Conservation (phyloP, 1,284 basidiomycete species). For the Coniferiporia weirii region DNA sequence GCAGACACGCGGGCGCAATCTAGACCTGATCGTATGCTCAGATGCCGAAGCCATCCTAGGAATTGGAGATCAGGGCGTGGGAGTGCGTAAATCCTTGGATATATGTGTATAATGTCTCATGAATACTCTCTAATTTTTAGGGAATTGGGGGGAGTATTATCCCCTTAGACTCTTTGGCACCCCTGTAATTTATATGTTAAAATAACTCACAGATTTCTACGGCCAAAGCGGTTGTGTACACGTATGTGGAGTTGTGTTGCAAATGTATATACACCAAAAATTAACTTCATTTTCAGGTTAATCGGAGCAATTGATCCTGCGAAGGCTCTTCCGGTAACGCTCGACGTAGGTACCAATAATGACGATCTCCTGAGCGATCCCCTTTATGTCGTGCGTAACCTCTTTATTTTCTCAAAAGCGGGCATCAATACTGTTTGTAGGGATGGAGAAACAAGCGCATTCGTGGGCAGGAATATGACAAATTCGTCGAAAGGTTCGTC, state of each 20-base stretch:
- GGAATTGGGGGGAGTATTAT: conserved; percentile 40
- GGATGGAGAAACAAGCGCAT: conserved; percentile 63
- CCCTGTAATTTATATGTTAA: conserved; percentile 1
- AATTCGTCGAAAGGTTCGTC: conserved; percentile 60
- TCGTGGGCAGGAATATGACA: conserved; percentile 61
- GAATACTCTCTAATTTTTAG: conserved; percentile 24
- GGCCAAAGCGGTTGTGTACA: conserved; percentile 85
- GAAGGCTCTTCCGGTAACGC: conserved; percentile 56
- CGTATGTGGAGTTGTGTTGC: conserved; percentile 35
- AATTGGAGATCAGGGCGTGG: conserved; percentile 72
- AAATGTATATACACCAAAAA: no score
- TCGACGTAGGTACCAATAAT: conserved; percentile 81
- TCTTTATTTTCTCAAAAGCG: background rate
- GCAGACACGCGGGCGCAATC: conserved; percentile 52
- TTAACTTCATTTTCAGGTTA: conserved; percentile 37
- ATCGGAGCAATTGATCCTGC: conserved; percentile 79
- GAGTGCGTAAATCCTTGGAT: conserved; percentile 34
- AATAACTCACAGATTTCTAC: conserved; percentile 59
- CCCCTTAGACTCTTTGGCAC: background rate
- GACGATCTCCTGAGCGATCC: conserved; percentile 54
- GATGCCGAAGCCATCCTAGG: conserved; percentile 83
- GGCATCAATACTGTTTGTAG: conserved; percentile 28
- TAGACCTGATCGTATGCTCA: conserved; percentile 75
- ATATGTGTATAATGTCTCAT: background rate
- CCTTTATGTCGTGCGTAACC: conserved; percentile 56